These are phyloP conservation scores for Zarea fungicola DNA, from an alignment of 2,329 filamentous ascomycete genomes.

Conservation along the genomic window DNA sequence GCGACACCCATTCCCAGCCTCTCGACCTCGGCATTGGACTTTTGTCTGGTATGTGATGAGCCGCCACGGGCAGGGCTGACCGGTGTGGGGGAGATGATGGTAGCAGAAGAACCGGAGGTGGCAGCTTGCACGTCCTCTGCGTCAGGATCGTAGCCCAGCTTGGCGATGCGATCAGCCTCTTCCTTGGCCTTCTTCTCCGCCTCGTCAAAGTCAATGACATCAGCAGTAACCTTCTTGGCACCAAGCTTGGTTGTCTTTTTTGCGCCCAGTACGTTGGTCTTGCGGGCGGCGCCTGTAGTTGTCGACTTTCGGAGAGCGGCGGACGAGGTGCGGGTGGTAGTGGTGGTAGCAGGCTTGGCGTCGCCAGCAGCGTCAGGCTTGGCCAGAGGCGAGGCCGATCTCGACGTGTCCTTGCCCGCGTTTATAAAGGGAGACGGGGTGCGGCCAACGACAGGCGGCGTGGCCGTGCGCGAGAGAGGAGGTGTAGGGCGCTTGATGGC, in stretches of 20 bases:
- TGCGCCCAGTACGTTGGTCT: conserved; percentile 77
- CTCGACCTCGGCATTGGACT: conserved; percentile 75
- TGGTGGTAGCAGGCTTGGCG: conserved; percentile 56
- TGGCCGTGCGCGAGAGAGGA: conserved; percentile 82
- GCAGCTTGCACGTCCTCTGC: conserved; percentile 61
- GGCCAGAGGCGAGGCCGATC: conserved; percentile 77
- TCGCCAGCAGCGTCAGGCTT: conserved; percentile 53
- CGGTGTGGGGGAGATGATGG: conserved; percentile 69
- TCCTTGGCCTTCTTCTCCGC: conserved; percentile 96
- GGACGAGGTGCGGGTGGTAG: conserved; percentile 69
- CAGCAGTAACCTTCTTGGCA: conserved; percentile 80
- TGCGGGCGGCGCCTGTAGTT: conserved; percentile 61
- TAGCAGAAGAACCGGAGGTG: conserved; percentile 49
- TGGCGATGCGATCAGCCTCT: conserved; percentile 92
- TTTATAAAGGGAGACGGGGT: conserved; percentile 88
- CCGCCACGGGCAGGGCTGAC: conserved; percentile 59
- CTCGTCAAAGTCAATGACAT: conserved; percentile 91
- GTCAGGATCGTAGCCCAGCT: conserved; percentile 91
- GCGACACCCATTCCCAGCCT: conserved; percentile 83
- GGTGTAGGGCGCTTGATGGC: conserved; percentile 94
- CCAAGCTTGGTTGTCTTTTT: conserved; percentile 82
- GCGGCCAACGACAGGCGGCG: conserved; percentile 74
- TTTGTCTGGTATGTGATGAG: conserved; percentile 50
- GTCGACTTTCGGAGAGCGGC: conserved; percentile 76
- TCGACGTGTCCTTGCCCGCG: conserved; percentile 65